A percentile compares a stretch with the other conserved stretches of the same genome.
These are phyloP conservation scores for Arctium minus DNA, from an alignment of 129 eudicot species.

Conservation along the genomic window DNA sequence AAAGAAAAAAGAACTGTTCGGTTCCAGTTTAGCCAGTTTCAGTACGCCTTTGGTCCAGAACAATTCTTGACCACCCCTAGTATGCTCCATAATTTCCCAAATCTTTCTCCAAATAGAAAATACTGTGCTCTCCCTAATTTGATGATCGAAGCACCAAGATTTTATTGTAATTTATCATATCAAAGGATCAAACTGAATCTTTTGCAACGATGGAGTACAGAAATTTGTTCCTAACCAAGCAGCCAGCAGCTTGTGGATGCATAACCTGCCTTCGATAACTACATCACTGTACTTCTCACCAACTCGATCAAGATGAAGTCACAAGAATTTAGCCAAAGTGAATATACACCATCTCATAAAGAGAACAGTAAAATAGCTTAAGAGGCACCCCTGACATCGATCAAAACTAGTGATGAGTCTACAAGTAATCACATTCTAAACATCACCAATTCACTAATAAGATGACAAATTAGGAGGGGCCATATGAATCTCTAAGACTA, in stretches of 20 bases:
- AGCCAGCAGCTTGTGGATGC: neutral
- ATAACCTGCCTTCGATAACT: neutral
- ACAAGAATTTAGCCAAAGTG: neutral
- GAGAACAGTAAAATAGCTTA: neutral
- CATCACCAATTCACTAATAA: neutral
- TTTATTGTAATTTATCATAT: neutral
- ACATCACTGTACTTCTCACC: too few species aligned
- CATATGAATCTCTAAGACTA: neutral
- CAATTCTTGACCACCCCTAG: neutral
- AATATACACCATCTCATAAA: neutral
- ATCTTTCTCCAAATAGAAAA: neutral
- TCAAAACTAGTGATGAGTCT: neutral
- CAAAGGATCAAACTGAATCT: neutral
- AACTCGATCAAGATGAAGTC: neutral
- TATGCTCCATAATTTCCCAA: neutral
- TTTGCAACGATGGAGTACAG: neutral
- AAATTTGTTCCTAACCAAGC: too few species aligned
- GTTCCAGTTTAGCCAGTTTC: neutral
- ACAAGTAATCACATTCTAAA: neutral
- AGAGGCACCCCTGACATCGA: neutral
- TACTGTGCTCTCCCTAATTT: neutral
- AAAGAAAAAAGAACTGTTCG: neutral
- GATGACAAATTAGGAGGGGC: neutral
- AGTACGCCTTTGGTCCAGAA: neutral
- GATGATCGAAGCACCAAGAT: neutral